A percentile compares a stretch with the other conserved stretches of the same genome.
These are phyloP conservation scores for Penicillium paxilli DNA, from an alignment of 495 filamentous ascomycete genomes.

Conservation along the genomic window DNA sequence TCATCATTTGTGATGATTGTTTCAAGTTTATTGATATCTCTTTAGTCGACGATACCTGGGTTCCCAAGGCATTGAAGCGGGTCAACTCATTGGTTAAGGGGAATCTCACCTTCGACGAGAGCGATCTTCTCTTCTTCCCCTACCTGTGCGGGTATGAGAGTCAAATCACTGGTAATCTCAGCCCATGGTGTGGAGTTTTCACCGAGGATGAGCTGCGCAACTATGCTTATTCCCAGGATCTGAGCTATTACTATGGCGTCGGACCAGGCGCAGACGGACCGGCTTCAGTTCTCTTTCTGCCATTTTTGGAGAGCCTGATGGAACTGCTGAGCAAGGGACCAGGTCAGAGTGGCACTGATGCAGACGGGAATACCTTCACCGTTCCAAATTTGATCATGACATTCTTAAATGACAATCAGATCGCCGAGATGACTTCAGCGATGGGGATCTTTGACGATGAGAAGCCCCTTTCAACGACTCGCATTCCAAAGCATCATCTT, in stretches of 20 bases:
- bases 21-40: slow-evolving; percentile 11
- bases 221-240: slow-evolving; percentile 61
- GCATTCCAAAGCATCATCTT: slow-evolving; percentile 26
- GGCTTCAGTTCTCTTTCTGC: slow-evolving; percentile 45
- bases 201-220: slow-evolving; percentile 49
- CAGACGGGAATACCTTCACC: slow-evolving; percentile 35
- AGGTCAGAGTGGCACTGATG: slow-evolving; percentile 36
- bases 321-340: slow-evolving; percentile 46
- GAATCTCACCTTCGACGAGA: slow-evolving; percentile 47
- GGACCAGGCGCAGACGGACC: slow-evolving; percentile 52
- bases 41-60: slow-evolving; percentile 46
- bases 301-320: slow-evolving; percentile 50
- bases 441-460: slow-evolving; percentile 56
- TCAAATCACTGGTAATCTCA: slow-evolving; percentile 54
- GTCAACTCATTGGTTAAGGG: slow-evolving; percentile 49
- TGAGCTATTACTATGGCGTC: slow-evolving; percentile 59
- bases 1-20: not conserved
- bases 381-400: slow-evolving; percentile 51
- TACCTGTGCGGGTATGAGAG: slow-evolving; percentile 63
- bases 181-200: slow-evolving; percentile 56
- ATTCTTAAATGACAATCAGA: slow-evolving; percentile 61
- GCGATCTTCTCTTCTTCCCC: slow-evolving; percentile 53
- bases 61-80: slow-evolving; percentile 49
- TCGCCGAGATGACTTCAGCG: slow-evolving; percentile 53
- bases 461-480: slow-evolving; percentile 35